Conservation (phyloP, 2,329 filamentous ascomycete species). For the Neophaeococcomyces mojaviensis region DNA sequence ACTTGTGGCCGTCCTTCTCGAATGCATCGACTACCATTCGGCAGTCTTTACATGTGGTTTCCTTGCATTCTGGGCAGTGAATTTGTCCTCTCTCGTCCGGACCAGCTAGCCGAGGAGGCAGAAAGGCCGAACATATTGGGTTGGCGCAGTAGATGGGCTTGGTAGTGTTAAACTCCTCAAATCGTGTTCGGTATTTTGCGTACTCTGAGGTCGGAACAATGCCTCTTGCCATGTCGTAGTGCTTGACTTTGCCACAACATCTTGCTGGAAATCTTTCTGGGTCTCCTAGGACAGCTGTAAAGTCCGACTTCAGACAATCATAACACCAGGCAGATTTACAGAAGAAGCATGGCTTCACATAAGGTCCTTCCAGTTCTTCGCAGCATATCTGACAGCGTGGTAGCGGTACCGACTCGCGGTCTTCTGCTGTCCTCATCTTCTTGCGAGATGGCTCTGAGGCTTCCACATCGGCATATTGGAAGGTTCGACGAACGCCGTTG, state of each 20-base stretch:
- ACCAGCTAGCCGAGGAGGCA: slow-evolving; percentile 30
- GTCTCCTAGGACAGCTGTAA: slow-evolving; percentile 13
- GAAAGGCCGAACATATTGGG: slow-evolving; percentile 42
- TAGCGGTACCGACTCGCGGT: not conserved
- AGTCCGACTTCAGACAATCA: slow-evolving; percentile 14
- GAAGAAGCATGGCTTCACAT: slow-evolving; percentile 14
- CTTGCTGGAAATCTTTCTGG: slow-evolving; percentile 14
- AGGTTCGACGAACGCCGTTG: slow-evolving; percentile 1
- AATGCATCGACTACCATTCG: slow-evolving; percentile 33
- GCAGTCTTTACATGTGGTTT: slow-evolving; percentile 38
- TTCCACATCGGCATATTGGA: not conserved
- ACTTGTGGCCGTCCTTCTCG: slow-evolving; percentile 15
- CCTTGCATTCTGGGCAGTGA: slow-evolving; percentile 40
- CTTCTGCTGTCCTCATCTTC: not conserved
- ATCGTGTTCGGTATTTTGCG: slow-evolving; percentile 34
- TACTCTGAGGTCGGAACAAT: slow-evolving; percentile 31
- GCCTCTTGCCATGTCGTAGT: slow-evolving; percentile 32
- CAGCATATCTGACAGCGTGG: slow-evolving; percentile 2
- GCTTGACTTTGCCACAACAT: slow-evolving; percentile 38
- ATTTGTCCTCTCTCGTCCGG: slow-evolving; percentile 12
- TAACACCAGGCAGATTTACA: slow-evolving; percentile 14
- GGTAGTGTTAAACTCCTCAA: slow-evolving; percentile 41
- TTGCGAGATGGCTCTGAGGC: not conserved
- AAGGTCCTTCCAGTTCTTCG: slow-evolving; percentile 2
- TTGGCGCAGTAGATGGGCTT: slow-evolving; percentile 44